Evolutionary conservation across 1,284 basidiomycete genomes (phyloP).

Genomic region (Schizopora paradoxa): DNA sequence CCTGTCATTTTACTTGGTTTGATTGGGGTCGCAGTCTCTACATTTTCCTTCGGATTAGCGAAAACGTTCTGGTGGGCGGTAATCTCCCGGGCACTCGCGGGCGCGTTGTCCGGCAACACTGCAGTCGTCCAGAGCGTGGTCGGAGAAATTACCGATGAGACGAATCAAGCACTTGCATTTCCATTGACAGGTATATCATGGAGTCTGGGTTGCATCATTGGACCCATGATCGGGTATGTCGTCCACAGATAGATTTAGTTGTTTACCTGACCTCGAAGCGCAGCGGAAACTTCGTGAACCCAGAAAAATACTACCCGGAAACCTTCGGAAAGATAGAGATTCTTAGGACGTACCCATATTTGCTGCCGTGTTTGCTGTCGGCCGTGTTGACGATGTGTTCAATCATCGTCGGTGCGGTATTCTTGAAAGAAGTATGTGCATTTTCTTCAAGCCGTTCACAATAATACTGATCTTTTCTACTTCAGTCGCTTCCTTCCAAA

Average conservation of each 20-base stretch:
- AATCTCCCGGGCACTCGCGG: constrained; percentile 23
- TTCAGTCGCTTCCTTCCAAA: constrained; percentile 17
- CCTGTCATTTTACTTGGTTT: constrained; percentile 29
- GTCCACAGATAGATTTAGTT: neutral
- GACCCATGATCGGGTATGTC: constrained; percentile 16
- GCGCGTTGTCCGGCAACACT: constrained; percentile 26
- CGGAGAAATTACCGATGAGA: constrained; percentile 25
- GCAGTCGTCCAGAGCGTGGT: constrained; percentile 22
- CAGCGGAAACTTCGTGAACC: constrained; percentile 17
- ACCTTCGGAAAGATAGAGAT: constrained; percentile 20
- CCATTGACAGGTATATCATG: constrained; percentile 22
- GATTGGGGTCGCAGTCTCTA: constrained; percentile 25
- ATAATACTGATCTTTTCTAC: constrained; percentile 5
- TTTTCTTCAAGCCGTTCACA: too few relatives aligned
- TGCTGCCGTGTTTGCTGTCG: constrained; percentile 24
- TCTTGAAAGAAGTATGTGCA: constrained; percentile 19
- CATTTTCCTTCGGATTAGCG: constrained; percentile 26
- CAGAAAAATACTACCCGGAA: constrained; percentile 20
- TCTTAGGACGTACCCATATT: constrained; percentile 24
- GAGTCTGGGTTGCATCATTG: constrained; percentile 21
- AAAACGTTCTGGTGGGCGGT: constrained; percentile 23
- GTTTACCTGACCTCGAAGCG: neutral
- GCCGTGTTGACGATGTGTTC: constrained; percentile 16
- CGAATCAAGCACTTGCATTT: constrained; percentile 24
- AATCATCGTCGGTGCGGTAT: constrained; percentile 15